Base-by-base conservation (phyloP, 139 green algal genomes). In the Asterochloris erici region DNA sequence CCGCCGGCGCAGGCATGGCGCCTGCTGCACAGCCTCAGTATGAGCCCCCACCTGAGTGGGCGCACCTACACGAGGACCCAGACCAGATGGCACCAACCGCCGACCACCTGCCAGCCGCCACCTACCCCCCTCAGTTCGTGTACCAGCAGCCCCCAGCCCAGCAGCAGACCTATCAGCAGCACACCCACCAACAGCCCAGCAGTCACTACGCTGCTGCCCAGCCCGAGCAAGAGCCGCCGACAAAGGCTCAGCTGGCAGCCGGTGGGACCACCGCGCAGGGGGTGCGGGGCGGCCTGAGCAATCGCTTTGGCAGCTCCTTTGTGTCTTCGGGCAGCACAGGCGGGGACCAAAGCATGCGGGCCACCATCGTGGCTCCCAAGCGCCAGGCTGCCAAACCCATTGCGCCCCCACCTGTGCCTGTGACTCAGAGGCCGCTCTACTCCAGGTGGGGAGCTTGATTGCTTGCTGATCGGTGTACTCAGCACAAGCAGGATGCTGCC, bases 351-450 rank as follows among this genome's bases (percentile, higher is more conserved):
- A 74, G 79, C 13, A 64, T 78, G 13, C 86, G 74, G 14, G 86
- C 93, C 11, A 92, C 90, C 14, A 90, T 96, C n/a, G 83, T 95
- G 14, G 80, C 88, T 23, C 90, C 93, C 10, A 93, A 94, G 63
- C 80, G 80, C 63, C 73, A 75, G 29, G 61, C 66, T 0, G 60
- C 68, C 23, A 76, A 73, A 10, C 26, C 73, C 26, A 28, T 87
- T 24, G 83, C 89, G 21, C 86, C 89, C 26, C 86, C 90, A 10
- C 91, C 92, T 1, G 86, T 93, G 1, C 91, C 93, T 0, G 88
- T 95, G 26, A 88, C 90, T 9, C 82, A 90, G 54, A 79, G 84
- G 27, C 91, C 92, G 0, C 89, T 94, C 73, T 95, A 60, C 27
- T 38, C 70, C 47, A 77, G 38, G 21, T 29, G 28, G 14, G 70